Evolutionary conservation across 176 grass and related monocot genomes (phyloP).

Genomic region (Aegilops umbellulata): DNA sequence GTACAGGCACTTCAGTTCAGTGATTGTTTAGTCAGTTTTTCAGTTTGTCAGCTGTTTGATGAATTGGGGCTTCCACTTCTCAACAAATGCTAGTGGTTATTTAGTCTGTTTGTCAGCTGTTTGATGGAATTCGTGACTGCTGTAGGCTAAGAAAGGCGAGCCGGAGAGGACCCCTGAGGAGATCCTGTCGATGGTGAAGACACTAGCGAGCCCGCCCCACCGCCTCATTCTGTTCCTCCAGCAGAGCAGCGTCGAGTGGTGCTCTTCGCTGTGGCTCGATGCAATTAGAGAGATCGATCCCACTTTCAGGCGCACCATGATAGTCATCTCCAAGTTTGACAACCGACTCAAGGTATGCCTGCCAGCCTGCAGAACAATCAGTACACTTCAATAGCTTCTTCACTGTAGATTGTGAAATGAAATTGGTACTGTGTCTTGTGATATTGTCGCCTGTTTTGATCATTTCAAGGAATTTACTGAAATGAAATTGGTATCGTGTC

Average conservation of each 20-base stretch:
- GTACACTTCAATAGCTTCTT: background rate
- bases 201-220: slow-evolving; percentile 79
- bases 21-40: no score
- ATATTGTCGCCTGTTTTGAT: slow-evolving; percentile 1
- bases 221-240: slow-evolving; percentile 96
- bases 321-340: slow-evolving; percentile 95
- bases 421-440: background rate
- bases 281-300: slow-evolving; percentile 90
- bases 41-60: no score
- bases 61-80: background rate
- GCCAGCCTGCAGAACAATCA: background rate
- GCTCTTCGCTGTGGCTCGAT: slow-evolving; percentile 93
- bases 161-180: slow-evolving; percentile 85
- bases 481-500: background rate
- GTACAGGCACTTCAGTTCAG: background rate
- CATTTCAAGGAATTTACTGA: slow-evolving; percentile 86
- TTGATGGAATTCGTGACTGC: slow-evolving; percentile 12
- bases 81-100: background rate
- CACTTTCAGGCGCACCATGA: slow-evolving; percentile 80
- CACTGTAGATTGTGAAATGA: slow-evolving; percentile 28
- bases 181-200: slow-evolving; percentile 90
- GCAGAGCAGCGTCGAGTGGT: slow-evolving; percentile 99
- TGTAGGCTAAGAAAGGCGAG: slow-evolving; percentile 95
- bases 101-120: background rate
- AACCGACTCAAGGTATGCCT: slow-evolving; percentile 84